A percentile compares a stretch with the other conserved stretches of the same genome.
phyloP scores from a whole-genome alignment of 768 basidiomycete species.

The Russula emetica region DNA sequence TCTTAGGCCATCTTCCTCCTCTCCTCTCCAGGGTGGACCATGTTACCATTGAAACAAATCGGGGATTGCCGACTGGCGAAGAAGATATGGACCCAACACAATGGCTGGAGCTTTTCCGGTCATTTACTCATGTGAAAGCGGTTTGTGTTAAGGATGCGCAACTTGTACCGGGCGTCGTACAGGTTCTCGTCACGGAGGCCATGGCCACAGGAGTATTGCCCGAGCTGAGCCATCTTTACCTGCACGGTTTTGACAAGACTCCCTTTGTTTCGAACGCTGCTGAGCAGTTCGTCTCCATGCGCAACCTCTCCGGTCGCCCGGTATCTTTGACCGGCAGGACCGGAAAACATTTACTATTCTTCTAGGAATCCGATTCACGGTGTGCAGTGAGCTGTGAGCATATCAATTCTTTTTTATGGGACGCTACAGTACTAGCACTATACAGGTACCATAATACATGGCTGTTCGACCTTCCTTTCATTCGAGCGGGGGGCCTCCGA shows the following conservation, averaged over 20 bases:
- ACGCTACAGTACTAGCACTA: too few species aligned
- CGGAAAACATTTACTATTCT: too few species aligned
- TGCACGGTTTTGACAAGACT: not conserved
- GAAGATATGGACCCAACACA: not conserved
- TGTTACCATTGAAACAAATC: too few species aligned
- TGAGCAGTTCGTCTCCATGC: not conserved
- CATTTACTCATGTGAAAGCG: not conserved
- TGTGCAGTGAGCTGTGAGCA: too few species aligned
- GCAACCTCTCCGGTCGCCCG: not conserved
- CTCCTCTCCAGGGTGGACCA: not conserved
- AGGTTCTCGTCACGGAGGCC: not conserved
- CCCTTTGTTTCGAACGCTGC: not conserved
- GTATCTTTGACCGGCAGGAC: not conserved
- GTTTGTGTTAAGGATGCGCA: not conserved
- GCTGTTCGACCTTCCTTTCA: too few species aligned
- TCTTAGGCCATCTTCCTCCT: not conserved
- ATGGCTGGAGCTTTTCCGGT: conserved; percentile 10
- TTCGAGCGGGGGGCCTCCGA: too few species aligned
- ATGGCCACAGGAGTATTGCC: not conserved
- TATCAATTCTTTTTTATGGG: too few species aligned
- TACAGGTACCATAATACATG: too few species aligned
- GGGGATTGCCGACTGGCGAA: not conserved
- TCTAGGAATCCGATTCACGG: too few species aligned
- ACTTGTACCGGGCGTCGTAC: not conserved
- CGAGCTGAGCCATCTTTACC: not conserved